phyloP scores from a whole-genome alignment of 306 rosid genomes.

The Biancaea sappan region DNA sequence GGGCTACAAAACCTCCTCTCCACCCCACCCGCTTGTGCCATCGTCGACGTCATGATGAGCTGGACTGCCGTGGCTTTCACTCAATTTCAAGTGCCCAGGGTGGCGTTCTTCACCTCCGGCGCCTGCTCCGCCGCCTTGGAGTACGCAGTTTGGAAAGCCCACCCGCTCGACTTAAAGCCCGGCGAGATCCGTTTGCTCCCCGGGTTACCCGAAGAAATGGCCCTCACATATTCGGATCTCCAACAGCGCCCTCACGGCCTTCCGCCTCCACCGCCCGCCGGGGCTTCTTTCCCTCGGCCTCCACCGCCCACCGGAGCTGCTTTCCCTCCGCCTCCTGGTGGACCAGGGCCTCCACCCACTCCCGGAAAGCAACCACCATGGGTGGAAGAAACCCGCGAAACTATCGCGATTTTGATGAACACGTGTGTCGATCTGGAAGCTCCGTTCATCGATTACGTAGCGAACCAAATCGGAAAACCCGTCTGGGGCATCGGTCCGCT shows the following conservation, averaged over 20 bases:
- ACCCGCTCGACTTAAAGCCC: constrained; percentile 41
- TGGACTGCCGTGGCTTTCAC: constrained; percentile 49
- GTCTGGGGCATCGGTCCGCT: constrained; percentile 81
- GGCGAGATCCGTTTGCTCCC: constrained; percentile 50
- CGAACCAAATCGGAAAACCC: constrained; percentile 40
- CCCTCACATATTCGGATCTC: constrained; percentile 40
- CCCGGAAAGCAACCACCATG: constrained; percentile 47
- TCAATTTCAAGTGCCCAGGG: constrained; percentile 49
- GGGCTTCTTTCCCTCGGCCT: background rate
- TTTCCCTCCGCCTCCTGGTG: constrained; percentile 7
- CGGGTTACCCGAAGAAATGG: constrained; percentile 64
- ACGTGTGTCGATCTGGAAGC: constrained; percentile 71
- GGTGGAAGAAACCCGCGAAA: constrained; percentile 34
- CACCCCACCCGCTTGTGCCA: constrained; percentile 46
- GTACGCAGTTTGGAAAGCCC: constrained; percentile 58
- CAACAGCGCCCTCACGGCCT: constrained; percentile 32
- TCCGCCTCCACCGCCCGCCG: constrained; percentile 16
- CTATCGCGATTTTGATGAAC: constrained; percentile 57
- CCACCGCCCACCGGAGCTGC: background rate
- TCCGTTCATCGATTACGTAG: constrained; percentile 50
- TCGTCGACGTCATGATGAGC: constrained; percentile 60
- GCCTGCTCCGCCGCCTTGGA: constrained; percentile 68
- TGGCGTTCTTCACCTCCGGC: constrained; percentile 63
- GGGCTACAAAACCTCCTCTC: constrained; percentile 46
- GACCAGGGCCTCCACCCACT: constrained; percentile 37